Base-by-base conservation (phyloP, 257 asterid species). In the Asclepias syriaca region DNA sequence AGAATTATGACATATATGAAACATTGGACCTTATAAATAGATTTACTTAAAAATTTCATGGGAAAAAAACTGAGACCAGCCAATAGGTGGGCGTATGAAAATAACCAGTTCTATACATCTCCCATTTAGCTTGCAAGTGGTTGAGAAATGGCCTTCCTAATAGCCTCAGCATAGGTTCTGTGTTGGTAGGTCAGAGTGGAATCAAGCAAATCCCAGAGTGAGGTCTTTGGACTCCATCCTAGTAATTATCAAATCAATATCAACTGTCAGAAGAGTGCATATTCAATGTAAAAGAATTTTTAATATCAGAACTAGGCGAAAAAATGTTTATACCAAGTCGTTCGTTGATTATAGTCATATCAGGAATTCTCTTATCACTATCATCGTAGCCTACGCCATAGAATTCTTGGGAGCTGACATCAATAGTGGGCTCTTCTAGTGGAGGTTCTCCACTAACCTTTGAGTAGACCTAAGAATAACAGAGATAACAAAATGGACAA, bases 361-460 rank as follows among this genome's bases (percentile, higher is more conserved):
- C 98, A 14, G 98, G 98, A 75, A 93, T 93, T 81, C 98, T 85
- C 86, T 87, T 93, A 83, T 93, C 98, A 77, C 98, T 93, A 58
- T 93, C 98, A 74, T 93, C 98, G 61, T 93, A 93, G 48, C 98
- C 98, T 81, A 87, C 98, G 37, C 98, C 98, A 32, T 93, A 93
- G 48, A 93, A 93, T 75, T 93, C 97, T 85, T 91, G 85, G 40
- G 98, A 93, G 84, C 91, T 90, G 67, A 90, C 80, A 72, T 93
- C 98, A 32, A 90, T 61, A 15, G 97, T 90, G 27, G 98, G 91
- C 6, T 83, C 65, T 65, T 85, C 96, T 15, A 86, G 69, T 21
- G 97, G 72, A 71, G 89, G 49, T 78, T 89, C 98, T 76, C 96
- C 95, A 56, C 93, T 90, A 68, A 93, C 97, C 86, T 89, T 93